Base-by-base conservation (phyloP, 2,329 filamentous ascomycete genomes). In the Tolypocladium pustulatum region DNA sequence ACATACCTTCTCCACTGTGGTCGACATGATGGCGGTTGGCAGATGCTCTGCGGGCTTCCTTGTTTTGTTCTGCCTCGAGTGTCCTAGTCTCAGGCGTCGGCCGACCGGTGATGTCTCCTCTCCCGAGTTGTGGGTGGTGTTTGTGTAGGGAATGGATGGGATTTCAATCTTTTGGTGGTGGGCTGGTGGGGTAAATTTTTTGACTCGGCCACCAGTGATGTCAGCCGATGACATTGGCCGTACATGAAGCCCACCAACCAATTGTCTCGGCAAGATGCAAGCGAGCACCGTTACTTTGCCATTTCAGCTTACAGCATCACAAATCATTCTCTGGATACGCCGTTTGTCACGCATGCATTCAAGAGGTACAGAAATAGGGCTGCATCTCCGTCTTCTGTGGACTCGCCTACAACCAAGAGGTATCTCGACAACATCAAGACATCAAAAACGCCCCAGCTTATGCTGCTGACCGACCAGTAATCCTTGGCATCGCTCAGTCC, bases 1-100 rank as follows among this genome's bases (percentile, higher is more conserved):
- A 69, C 82, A 66, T 72, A 90, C 91, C 88, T 97, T 97, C 69
- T 97, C 93, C 73, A 97, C 91, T 49, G 93, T 97, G 61, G 93
- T 97, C 82, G 93, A 82, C 94, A 97, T 97, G 69, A 75, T 89
- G 80, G 72, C 65, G 65, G 61, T 57, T 63, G 46, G 58, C n/a
- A 43, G 53, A 34, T 41, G 52, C 54, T n/a, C 56, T 37, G 32
- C 56, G 43, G 40, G 22, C 4, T 20, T 15, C 13, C 22, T 57
- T 38, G 53, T 51, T 57, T 25, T 25, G 20, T 54, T 37, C 27
- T 55, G 15, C 34, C n/a, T 30, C 32, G 7, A 22, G 55, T 25
- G 37, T 57, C 30, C 27, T 5, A 20, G 56, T 25, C 27, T 56
- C 30, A 34, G 49, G n/a, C 49, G 49, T 36, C 30, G 49, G 49